Evolutionary conservation across 2,329 filamentous ascomycete genomes (phyloP).

Genomic region (Tolypocladium tundrense): DNA sequence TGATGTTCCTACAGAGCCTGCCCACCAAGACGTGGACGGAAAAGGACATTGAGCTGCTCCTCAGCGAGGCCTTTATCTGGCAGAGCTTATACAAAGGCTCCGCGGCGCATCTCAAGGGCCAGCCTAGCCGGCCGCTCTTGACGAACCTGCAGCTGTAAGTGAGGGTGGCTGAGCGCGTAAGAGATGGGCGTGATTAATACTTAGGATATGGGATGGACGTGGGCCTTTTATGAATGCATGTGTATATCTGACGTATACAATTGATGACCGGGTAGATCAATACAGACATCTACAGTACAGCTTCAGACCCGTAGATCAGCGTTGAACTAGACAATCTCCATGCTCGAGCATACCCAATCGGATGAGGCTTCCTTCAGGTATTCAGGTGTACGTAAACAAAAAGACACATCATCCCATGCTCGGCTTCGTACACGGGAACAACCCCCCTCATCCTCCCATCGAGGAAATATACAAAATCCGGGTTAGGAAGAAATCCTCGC

Average conservation of each 20-base stretch:
- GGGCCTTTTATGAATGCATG: neutral
- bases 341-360: neutral
- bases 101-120: constrained; percentile 70
- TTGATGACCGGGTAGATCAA: neutral
- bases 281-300: neutral
- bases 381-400: neutral
- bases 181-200: neutral
- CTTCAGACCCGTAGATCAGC: too few relatives aligned
- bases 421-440: neutral
- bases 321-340: too few relatives aligned
- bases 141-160: constrained; percentile 27
- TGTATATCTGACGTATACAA: neutral
- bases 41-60: constrained; percentile 90
- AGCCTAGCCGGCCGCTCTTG: constrained; percentile 23
- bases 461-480: neutral
- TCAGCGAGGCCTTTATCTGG: constrained; percentile 98
- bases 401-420: neutral
- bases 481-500: neutral
- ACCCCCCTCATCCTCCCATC: neutral
- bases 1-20: constrained; percentile 97
- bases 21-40: constrained; percentile 93
- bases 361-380: neutral
- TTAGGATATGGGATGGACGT: neutral
- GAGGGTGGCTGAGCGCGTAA: neutral
- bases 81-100: constrained; percentile 94